Evolutionary conservation across 441 rosid genomes (phyloP).

Genomic region (Mallotus repandus): DNA sequence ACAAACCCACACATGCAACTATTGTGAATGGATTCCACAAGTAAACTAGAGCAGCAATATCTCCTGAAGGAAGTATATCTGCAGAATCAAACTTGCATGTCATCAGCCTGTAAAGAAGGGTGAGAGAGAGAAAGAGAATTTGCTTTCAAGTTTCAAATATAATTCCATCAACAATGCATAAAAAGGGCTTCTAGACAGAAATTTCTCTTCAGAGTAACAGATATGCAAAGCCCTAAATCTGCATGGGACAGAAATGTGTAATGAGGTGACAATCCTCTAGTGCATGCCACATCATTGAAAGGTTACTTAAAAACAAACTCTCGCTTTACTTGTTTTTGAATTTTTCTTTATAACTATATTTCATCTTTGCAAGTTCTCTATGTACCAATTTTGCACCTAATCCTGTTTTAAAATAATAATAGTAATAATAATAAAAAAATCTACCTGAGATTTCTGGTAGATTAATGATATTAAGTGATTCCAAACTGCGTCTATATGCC

Average conservation of each 20-base stretch:
- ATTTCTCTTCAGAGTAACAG: neutral
- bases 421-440: neutral
- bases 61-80: constrained; percentile 65
- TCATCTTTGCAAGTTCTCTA: too few species aligned
- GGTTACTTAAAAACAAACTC: neutral
- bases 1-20: constrained; percentile 79
- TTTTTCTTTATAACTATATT: too few species aligned
- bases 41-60: constrained; percentile 84
- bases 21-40: constrained; percentile 93
- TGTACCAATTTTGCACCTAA: too few species aligned
- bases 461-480: constrained; percentile 44
- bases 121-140: neutral
- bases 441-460: constrained; percentile 54
- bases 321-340: neutral
- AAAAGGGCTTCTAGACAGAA: neutral
- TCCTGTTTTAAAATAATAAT: too few species aligned
- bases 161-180: constrained; percentile 3
- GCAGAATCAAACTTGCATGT: constrained; percentile 20
- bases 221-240: neutral
- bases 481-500: constrained; percentile 51
- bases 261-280: neutral
- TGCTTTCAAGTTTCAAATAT: neutral
- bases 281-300: neutral
- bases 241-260: neutral
- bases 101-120: neutral